phyloP scores from a whole-genome alignment of 2,329 filamentous ascomycete genomes.

The Diplodia mutila region DNA sequence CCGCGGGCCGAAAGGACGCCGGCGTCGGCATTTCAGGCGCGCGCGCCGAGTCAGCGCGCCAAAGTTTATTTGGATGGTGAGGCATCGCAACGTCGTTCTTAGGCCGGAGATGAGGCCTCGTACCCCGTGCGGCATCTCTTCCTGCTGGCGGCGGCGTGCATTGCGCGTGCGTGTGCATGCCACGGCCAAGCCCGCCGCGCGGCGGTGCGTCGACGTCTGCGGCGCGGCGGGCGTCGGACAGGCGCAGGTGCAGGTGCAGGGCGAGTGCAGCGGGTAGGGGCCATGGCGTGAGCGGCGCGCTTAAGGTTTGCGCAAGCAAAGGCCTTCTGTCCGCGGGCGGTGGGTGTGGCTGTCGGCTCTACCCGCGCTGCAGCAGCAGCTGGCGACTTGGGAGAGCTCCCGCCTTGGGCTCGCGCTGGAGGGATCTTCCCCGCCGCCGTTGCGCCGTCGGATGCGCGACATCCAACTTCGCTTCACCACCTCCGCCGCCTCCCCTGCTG shows the following conservation, averaged over 20 bases:
- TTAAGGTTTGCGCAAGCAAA: conserved; percentile 16
- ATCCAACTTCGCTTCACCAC: conserved; percentile 12
- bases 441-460: conserved; percentile 19
- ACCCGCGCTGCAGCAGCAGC: conserved; percentile 15
- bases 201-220: background rate
- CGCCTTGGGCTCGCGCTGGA: too few relatives aligned
- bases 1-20: conserved; percentile 22
- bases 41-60: conserved; percentile 6
- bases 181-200: background rate
- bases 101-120: conserved; percentile 19
- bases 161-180: background rate
- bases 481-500: background rate
- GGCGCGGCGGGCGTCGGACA: background rate
- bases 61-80: conserved; percentile 24
- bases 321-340: conserved; percentile 13
- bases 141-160: conserved; percentile 14
- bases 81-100: conserved; percentile 11
- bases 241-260: too few relatives aligned
- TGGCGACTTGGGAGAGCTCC: conserved; percentile 20
- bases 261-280: background rate
- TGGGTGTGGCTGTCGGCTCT: conserved; percentile 10
- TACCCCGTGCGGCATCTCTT: conserved; percentile 5
- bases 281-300: conserved; percentile 15
- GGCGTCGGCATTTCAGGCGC: background rate
- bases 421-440: too few relatives aligned